These are phyloP conservation scores for Microsporum ferrugineum DNA, from an alignment of 2,329 filamentous ascomycete genomes.

Conservation along the genomic window DNA sequence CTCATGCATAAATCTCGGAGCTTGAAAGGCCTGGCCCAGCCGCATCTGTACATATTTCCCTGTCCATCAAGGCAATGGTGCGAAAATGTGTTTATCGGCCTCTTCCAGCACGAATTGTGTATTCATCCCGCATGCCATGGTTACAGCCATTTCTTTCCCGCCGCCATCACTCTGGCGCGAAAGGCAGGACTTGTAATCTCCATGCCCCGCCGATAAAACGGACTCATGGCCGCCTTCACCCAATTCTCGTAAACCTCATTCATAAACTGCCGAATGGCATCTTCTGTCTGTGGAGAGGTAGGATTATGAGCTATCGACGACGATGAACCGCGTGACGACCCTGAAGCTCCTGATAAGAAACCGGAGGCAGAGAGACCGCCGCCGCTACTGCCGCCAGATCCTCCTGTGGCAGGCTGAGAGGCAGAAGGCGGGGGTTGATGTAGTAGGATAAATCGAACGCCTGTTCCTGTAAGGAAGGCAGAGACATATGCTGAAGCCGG, in stretches of 20 bases:
- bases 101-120: neutral
- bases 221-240: slow-evolving; percentile 94
- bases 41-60: neutral
- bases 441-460: slow-evolving; percentile 86
- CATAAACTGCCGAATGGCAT: slow-evolving; percentile 92
- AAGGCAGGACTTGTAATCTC: slow-evolving; percentile 82
- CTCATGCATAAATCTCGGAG: neutral
- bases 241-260: slow-evolving; percentile 91
- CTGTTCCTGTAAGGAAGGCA: slow-evolving; percentile 84
- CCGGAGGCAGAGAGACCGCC: slow-evolving; percentile 10
- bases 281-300: slow-evolving; percentile 79
- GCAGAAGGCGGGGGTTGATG: slow-evolving; percentile 57
- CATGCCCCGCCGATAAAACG: slow-evolving; percentile 81
- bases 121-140: slow-evolving; percentile 24
- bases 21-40: neutral
- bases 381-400: slow-evolving; percentile 7
- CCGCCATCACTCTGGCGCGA: slow-evolving; percentile 65
- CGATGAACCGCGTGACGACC: slow-evolving; percentile 40
- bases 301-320: slow-evolving; percentile 75
- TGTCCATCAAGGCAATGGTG: neutral
- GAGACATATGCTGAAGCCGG: slow-evolving; percentile 74
- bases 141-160: slow-evolving; percentile 84
- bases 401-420: slow-evolving; percentile 21
- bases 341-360: slow-evolving; percentile 11
- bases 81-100: neutral